phyloP scores from a whole-genome alignment of 2,329 filamentous ascomycete genomes.

The Cercospora janseana region DNA sequence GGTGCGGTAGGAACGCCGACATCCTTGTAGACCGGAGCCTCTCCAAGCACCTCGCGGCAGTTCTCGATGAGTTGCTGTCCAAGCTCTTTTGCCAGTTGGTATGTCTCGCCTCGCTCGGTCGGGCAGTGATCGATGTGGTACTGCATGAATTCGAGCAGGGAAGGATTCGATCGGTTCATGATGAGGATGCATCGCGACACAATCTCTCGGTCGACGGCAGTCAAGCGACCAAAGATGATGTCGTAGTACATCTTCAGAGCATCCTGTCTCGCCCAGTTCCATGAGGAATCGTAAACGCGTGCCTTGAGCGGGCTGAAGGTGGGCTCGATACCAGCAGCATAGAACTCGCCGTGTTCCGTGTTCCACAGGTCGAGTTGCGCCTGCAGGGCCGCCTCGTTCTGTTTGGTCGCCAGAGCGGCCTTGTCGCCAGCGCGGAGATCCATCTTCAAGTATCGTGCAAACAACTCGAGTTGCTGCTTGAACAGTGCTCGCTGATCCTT shows the following conservation, averaged over 20 bases:
- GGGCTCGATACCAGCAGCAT: conserved; percentile 89
- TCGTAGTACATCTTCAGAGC: conserved; percentile 98
- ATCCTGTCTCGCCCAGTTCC: conserved; percentile 99
- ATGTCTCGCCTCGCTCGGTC: conserved; percentile 93
- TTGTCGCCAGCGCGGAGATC: conserved; percentile 96
- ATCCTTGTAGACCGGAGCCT: conserved; percentile 91
- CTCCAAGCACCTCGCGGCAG: conserved; percentile 85
- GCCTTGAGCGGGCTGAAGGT: conserved; percentile 92
- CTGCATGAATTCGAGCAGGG: conserved; percentile 97
- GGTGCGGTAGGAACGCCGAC: conserved; percentile 89
- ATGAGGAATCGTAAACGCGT: conserved; percentile 93
- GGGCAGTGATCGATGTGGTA: conserved; percentile 99
- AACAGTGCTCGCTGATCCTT: conserved; percentile 95
- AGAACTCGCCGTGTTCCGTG: conserved; percentile 93
- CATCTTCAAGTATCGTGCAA: conserved; percentile 94
- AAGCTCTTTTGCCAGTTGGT: conserved; percentile 94
- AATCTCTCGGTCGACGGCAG: conserved; percentile 93
- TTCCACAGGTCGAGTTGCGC: conserved; percentile 93
- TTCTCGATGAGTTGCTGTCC: conserved; percentile 94
- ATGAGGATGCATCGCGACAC: conserved; percentile 98
- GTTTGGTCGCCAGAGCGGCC: conserved; percentile 77
- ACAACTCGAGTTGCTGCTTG: conserved; percentile 96
- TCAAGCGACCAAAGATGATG: conserved; percentile 92
- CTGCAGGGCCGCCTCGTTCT: conserved; percentile 84
- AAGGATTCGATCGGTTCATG: conserved; percentile 98